Evolutionary conservation across 495 filamentous ascomycete genomes (phyloP).

Genomic region (Neurospora sp.): DNA sequence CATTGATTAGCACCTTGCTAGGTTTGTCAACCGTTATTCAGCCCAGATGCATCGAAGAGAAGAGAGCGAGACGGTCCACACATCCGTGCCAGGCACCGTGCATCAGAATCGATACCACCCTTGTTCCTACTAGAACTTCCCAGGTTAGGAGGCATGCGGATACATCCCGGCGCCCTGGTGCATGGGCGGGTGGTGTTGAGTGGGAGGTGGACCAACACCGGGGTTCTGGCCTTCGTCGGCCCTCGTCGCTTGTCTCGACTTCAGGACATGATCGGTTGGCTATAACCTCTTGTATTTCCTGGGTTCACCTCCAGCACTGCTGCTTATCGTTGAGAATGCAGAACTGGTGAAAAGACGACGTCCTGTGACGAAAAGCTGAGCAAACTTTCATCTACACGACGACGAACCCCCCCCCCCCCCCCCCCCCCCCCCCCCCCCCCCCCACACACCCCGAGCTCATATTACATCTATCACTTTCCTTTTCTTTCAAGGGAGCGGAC

Average conservation of each 20-base stretch:
- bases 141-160: constrained; percentile 13
- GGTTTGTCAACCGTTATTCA: neutral
- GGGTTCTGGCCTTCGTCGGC: neutral
- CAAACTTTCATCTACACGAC: neutral
- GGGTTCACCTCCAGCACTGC: neutral
- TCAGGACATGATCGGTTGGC: neutral
- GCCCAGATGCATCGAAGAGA: neutral
- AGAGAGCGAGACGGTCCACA: neutral
- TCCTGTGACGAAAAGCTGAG: neutral
- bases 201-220: neutral
- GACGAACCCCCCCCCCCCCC: neutral
- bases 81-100: neutral
- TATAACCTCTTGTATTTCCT: neutral
- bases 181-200: constrained; percentile 4
- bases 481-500: neutral
- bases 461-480: neutral
- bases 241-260: neutral
- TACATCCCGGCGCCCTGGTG: constrained; percentile 18
- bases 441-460: neutral
- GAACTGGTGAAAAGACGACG: neutral
- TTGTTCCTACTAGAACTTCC: constrained; percentile 5
- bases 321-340: neutral
- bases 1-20: neutral
- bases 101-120: constrained; percentile 3
- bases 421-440: neutral